Base-by-base conservation (phyloP, 2,329 filamentous ascomycete genomes). In the Coniella vitis region DNA sequence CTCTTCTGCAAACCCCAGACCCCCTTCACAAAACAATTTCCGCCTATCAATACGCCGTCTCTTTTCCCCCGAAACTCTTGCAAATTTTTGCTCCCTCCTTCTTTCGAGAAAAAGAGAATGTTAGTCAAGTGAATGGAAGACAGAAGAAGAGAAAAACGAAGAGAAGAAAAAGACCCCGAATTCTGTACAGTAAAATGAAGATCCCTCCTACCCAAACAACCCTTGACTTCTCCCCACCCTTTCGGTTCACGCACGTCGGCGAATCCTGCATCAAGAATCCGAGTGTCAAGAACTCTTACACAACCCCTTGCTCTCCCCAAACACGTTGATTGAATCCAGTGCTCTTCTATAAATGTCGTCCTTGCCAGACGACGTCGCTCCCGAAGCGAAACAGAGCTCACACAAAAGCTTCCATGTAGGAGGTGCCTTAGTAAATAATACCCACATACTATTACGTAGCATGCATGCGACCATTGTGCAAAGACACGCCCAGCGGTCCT, bases 61-160 rank as follows among this genome's bases (percentile, higher is more conserved):
- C 49, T 51, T 49, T 25, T 10, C 25, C 25, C 51, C 51, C 51
- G 51, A 48, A 44, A 47, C 22, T 47, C 21, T 46, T 29, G 5
- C 20, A 42, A 34, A 39, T 38, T 35, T 50, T 44, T 38, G 25
- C 5, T 29, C 10, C 25, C 25, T 10, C 5, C 25, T 29, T 10
- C 25, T 5, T 10, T 29, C 10, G 25, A 5, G n/a, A 29, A 29
- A 10, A 29, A 29, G 25, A 29, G 25, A 29, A 29, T 5, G 5
- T 29, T 5, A 29, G 25, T 29, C 25, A 5, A 5, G 25, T 53
- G 44, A 51, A 42, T 51, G 34, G 51, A 48, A 34, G 35, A 29
- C 38, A 16, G 34, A 36, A 25, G 38, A 34, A 41, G 14, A 16
- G 13, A 36, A 36, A 16, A 42, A 39, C 5, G 25, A 10, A 10